Base-by-base conservation (phyloP, 1,139 yeast genomes). In the Meyerozyma guilliermondii region DNA sequence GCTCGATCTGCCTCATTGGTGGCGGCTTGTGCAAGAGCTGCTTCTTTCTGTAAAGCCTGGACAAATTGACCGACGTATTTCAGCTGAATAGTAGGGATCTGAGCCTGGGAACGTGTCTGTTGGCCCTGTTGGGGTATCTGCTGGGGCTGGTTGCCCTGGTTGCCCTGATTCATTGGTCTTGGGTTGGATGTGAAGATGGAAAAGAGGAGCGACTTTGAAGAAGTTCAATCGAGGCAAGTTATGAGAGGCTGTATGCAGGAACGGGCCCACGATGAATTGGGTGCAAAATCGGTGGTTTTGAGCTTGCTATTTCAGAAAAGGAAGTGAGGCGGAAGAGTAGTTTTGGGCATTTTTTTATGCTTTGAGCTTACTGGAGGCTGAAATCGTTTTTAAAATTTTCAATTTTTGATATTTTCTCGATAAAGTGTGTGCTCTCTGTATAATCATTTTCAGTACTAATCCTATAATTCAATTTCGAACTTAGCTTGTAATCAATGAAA, bases 41-140 rank as follows among this genome's bases (percentile, higher is more conserved):
- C 74, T 53, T 83, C 89, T 38, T 74, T 70, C 47, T 78, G 81
- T 52, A 83, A 80, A 26, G 69, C 73, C 50, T 66, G 74, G 14
- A 84, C 75, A 46, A 87, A 67, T 56, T 80, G 83, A 37, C 81
- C 80, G 39, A 82, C 78, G 51, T 81, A 87, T 33, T 65, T 67
- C 13, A 80, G 82, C 49, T 75, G 80, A 38, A 76, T 66, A 38
- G 62, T 61, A 41, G 36, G 36, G 20, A 33, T 33, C 16, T 33
- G 36, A 17, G 36, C 36, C 36, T 33, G 36, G 11, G 24, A 17
- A 17, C 24, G 36, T 10, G 36, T 11, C 24, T 18, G 24, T 7
- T 20, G 24, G 11, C 14, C 23, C 24, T 33, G 36, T 16, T 20
- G 24, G 4, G 24, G 36, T 5, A 18, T 33, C 36, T 18, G 23